Conservation (phyloP, 2,329 filamentous ascomycete species). For the Botrytis elliptica region DNA sequence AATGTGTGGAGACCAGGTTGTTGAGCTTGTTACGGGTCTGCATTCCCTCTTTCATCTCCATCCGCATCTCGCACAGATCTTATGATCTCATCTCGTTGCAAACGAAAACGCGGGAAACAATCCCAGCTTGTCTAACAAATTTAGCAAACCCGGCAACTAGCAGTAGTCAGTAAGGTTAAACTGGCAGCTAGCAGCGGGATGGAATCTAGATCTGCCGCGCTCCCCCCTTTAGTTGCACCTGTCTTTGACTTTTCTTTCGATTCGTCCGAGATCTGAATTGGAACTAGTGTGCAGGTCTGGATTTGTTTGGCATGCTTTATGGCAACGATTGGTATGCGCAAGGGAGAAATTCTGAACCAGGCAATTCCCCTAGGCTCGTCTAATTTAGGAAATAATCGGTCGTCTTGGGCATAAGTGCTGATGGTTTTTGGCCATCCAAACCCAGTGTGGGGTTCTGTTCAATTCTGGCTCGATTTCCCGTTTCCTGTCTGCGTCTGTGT, state of each 20-base stretch:
- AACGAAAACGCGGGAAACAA: not conserved
- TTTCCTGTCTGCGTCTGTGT: not conserved
- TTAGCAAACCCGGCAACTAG: not conserved
- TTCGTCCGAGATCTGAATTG: not conserved
- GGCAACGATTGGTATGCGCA: constrained; percentile 1
- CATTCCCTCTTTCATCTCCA: not conserved
- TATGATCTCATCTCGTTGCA: constrained; percentile 2
- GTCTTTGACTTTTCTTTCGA: not conserved
- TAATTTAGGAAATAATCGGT: not conserved
- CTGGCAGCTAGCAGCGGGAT: not conserved
- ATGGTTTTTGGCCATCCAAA: not conserved
- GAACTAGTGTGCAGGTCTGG: not conserved
- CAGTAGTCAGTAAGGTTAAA: not conserved
- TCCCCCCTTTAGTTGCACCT: not conserved
- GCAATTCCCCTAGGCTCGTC: not conserved
- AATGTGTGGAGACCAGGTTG: not conserved
- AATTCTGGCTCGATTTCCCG: not conserved
- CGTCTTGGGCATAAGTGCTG: not conserved
- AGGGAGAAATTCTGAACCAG: not conserved
- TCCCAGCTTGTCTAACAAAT: not conserved
- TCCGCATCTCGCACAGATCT: not conserved
- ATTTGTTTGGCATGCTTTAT: not conserved
- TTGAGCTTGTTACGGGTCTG: not conserved
- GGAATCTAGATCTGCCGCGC: not conserved
- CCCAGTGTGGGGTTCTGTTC: not conserved